Percentiles rank a stretch among this genome's conserved stretches.
phyloP scores from a whole-genome alignment of 192 early-diverging fungal species.

The Gamsiella multidivaricata region DNA sequence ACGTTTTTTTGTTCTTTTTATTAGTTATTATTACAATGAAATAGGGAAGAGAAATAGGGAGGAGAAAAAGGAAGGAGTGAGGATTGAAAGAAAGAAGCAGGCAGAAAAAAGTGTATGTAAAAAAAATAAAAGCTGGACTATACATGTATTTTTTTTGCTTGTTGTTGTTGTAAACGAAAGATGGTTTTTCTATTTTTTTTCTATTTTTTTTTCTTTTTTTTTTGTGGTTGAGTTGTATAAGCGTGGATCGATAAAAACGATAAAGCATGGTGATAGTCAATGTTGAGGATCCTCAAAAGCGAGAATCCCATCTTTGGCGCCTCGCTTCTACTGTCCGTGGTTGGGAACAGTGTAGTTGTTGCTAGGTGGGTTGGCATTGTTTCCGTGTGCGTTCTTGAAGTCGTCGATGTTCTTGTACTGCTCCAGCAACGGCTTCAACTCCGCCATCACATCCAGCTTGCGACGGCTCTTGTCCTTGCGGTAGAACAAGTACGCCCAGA shows the following conservation, averaged over 20 bases:
- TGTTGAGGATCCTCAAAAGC: neutral
- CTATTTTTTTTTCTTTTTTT: too few relatives aligned
- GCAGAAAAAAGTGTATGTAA: too few relatives aligned
- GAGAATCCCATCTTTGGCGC: too few relatives aligned
- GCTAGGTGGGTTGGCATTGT: constrained; percentile 46
- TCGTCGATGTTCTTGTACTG: constrained; percentile 66
- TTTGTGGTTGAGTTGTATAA: too few relatives aligned
- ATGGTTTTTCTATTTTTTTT: constrained; percentile 3
- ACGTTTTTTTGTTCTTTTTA: too few relatives aligned
- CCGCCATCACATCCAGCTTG: constrained; percentile 66
- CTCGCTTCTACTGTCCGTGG: constrained; percentile 16
- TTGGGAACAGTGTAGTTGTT: constrained; percentile 50
- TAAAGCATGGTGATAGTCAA: neutral
- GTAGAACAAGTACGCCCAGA: constrained; percentile 95
- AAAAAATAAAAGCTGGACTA: too few relatives aligned
- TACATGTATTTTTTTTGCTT: neutral
- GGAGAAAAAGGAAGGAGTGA: neutral
- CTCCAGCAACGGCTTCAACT: constrained; percentile 65
- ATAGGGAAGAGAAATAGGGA: neutral
- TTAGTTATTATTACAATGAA: neutral
- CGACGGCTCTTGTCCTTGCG: constrained; percentile 84
- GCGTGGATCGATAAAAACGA: neutral
- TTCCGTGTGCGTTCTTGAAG: constrained; percentile 51
- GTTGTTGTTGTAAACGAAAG: neutral
- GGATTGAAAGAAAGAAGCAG: too few relatives aligned